phyloP scores from a whole-genome alignment of 805 yeast genomes.

The Osmozyma mogii region DNA sequence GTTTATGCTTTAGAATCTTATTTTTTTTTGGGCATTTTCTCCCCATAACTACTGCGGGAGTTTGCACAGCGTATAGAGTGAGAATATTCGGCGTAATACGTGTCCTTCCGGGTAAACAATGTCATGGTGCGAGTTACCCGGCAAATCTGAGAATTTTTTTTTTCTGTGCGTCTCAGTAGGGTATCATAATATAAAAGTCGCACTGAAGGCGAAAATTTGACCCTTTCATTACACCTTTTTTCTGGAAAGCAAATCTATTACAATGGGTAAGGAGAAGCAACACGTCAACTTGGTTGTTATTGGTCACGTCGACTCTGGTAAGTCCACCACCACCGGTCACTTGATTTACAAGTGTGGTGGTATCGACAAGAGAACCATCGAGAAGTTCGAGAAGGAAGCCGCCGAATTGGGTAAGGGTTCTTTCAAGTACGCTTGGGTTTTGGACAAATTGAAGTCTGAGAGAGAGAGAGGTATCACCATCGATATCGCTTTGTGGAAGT shows the following conservation, averaged over 20 bases:
- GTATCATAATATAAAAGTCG: too few species aligned
- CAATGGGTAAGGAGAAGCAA: slow-evolving; percentile 87
- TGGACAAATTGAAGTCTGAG: slow-evolving; percentile 93
- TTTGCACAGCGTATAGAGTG: too few species aligned
- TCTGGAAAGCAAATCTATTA: slow-evolving; percentile 8
- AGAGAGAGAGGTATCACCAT: slow-evolving; percentile 96
- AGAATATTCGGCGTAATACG: too few species aligned
- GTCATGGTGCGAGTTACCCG: too few species aligned
- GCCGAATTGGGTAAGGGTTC: slow-evolving; percentile 97
- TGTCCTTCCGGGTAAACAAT: too few species aligned
- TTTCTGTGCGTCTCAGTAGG: too few species aligned
- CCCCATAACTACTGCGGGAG: too few species aligned
- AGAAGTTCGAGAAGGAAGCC: slow-evolving; percentile 97
- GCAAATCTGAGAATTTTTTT: too few species aligned
- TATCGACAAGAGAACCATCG: slow-evolving; percentile 97
- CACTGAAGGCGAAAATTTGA: slow-evolving; percentile 5
- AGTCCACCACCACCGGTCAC: slow-evolving; percentile 99
- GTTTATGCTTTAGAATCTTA: too few species aligned
- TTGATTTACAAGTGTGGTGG: slow-evolving; percentile 99
- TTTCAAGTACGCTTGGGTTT: slow-evolving; percentile 96
- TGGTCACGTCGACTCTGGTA: slow-evolving; percentile 99
- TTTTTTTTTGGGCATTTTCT: too few species aligned
- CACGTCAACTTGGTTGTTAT: slow-evolving; percentile 99
- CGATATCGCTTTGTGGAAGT: slow-evolving; percentile 88
- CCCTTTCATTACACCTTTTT: slow-evolving; percentile 3